Base-by-base conservation (phyloP, 352 stramenopile species). In the Phytophthora cryptogea region DNA sequence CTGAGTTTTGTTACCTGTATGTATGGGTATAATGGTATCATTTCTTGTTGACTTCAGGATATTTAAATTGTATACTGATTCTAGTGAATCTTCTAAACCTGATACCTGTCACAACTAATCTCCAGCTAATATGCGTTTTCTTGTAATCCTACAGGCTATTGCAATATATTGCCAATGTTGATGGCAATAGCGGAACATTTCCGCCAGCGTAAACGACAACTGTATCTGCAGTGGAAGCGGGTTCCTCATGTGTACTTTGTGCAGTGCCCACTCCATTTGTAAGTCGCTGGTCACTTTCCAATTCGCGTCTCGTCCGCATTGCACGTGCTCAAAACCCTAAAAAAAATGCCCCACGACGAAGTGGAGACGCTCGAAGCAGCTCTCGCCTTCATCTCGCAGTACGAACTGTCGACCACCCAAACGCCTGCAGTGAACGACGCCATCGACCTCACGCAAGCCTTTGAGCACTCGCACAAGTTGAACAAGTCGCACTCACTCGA, bases 361-460 rank as follows among this genome's bases (percentile, higher is more conserved):
- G 45, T 52, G 51, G 62, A 64, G 66, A 72, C 51, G 37, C 68
- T 37, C 28, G 56, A 51, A 36, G 59, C 50, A 20, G 57, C 53
- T 30, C 59, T 68, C 46, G 59, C 35, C 53, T 68, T 68, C 45
- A 68, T 68, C 16, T 33, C 60, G 16, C 52, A 68, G 44, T 68
- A 68, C 40, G 60, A 68, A 11, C 16, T 64, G 17, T 52, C 53
- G 16, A 7, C 44, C 26, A 13, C 27, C 3, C 28, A 40, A 33
- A 13, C 28, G 35, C 35, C 8, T 4, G 3, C 16, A 2, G 26
- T 32, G 1, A 14, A 28, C 42, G 51, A 35, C 16, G 45, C 59
- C 8, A 27, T 68, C 5, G 17, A 68, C 60, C 11, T 51, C 39
- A 68, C 53, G 9, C 51, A 31, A 5, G 54, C 30, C 9, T 68